Evolutionary conservation across 1,284 basidiomycete genomes (phyloP), one percentile per base, ranked within the genome.

Genomic region (Cutaneotrichosporon dermatis): DNA sequence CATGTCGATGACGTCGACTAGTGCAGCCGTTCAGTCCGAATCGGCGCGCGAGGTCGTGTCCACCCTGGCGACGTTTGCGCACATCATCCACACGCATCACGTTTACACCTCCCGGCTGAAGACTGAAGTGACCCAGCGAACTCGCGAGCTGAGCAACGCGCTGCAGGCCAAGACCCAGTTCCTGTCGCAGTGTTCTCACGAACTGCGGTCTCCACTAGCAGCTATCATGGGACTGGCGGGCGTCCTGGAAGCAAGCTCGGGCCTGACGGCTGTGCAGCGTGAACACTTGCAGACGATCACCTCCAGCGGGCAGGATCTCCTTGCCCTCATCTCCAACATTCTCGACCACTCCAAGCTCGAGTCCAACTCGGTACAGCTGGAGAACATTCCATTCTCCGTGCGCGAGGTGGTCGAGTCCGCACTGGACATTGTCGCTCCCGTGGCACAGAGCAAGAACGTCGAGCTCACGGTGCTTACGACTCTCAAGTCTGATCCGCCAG

Each of bases 331-430:
- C 65, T 78, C 79, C 57, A 79, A 80, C 55, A 76, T 81, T 34
- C 69, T 81, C 34, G 80, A 81, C 61, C 76, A 78, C 54, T 73
- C 75, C 25, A 79, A 80, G 59, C 73, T 81, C 42, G 78, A 80
- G 60, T 71, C 74, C 6, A 74, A 76, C 46, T 75, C 75, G 36
- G 76, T 80, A 43, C 70, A 76, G 37, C 68, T 79, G 13, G 80
- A 81, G 51, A 66, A 70, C 16, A 74, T 77, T 9, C 74, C 76
- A 1, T 80, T 81, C 69, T 70, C 67, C 15, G 68, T 80, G 5
- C 72, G 74, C n/a, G n/a, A n/a, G 6, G 68, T 76, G 3, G 66
- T 73, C 15, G 76, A 78, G 54, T 60, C 63, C 3, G n/a, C 74
- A 1, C 61, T 78, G 13, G 74, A 77, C 43, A 70, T 74, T 1